These are phyloP conservation scores for Penicillium aurantiogriseum DNA, from an alignment of 2,329 filamentous ascomycete species.

Conservation along the genomic window DNA sequence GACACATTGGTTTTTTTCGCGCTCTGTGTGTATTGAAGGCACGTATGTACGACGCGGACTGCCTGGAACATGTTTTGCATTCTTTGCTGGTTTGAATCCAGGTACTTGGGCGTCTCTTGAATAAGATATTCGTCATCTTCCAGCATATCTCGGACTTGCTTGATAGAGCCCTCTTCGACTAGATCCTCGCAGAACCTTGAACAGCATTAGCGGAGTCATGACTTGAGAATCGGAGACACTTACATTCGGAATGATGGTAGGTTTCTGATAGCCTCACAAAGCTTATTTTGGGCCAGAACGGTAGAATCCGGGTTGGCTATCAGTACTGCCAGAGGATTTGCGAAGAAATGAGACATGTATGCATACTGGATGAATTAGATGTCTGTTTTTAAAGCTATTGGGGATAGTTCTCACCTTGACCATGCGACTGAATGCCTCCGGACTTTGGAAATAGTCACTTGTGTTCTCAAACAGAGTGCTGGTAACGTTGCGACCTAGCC, in stretches of 20 bases:
- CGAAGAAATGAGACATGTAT: conserved; percentile 64
- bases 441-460: conserved; percentile 60
- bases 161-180: conserved; percentile 36
- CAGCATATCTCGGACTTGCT: conserved; percentile 47
- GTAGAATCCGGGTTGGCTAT: conserved; percentile 33
- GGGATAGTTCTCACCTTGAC: conserved; percentile 45
- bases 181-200: conserved; percentile 43
- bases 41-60: conserved; percentile 28
- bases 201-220: conserved; percentile 14
- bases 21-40: conserved; percentile 30
- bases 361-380: conserved; percentile 51
- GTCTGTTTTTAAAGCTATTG: neutral
- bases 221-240: conserved; percentile 4
- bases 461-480: conserved; percentile 55
- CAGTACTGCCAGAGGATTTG: conserved; percentile 57
- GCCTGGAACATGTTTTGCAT: conserved; percentile 40
- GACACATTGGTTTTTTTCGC: conserved; percentile 33
- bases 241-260: conserved; percentile 56
- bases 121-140: conserved; percentile 52
- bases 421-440: conserved; percentile 54
- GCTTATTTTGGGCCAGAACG: conserved; percentile 37
- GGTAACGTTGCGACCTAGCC: conserved; percentile 55
- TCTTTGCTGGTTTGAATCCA: conserved; percentile 42
- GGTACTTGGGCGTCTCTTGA: conserved; percentile 37
- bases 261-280: conserved; percentile 57